These are phyloP conservation scores for Paramecium pentaurelia DNA, from an alignment of 73 alveolate genomes.

Conservation along the genomic window DNA sequence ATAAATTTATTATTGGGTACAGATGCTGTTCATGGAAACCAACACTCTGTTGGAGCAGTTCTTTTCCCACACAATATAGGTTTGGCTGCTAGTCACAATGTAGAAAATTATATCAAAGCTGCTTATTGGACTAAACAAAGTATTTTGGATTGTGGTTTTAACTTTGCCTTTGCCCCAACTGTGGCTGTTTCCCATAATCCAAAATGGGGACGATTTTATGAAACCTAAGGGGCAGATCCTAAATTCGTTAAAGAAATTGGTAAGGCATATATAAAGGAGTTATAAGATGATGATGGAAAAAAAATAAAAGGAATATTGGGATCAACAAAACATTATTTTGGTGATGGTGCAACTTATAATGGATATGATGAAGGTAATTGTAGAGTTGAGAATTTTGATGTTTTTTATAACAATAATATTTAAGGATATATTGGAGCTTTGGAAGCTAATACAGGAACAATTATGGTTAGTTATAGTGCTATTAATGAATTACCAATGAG, in stretches of 20 bases:
- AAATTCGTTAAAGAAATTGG: slow-evolving; percentile 31
- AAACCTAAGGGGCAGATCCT: slow-evolving; percentile 56
- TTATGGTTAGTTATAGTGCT: slow-evolving; percentile 64
- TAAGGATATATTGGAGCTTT: slow-evolving; percentile 59
- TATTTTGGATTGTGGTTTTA: slow-evolving; percentile 57
- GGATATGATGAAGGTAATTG: slow-evolving; percentile 63
- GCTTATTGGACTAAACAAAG: slow-evolving; percentile 37
- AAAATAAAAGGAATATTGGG: slow-evolving; percentile 50
- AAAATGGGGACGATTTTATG: slow-evolving; percentile 66
- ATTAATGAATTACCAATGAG: slow-evolving; percentile 63
- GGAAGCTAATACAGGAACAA: slow-evolving; percentile 58
- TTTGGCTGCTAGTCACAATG: slow-evolving; percentile 64
- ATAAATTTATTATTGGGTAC: slow-evolving; percentile 62
- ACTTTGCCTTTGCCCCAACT: slow-evolving; percentile 63
- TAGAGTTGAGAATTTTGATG: slow-evolving; percentile 29
- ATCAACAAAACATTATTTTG: slow-evolving; percentile 58
- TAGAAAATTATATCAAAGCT: neutral
- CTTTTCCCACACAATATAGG: slow-evolving; percentile 66
- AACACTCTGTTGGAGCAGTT: slow-evolving; percentile 60
- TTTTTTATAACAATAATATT: slow-evolving; percentile 39
- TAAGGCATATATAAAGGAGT: slow-evolving; percentile 14
- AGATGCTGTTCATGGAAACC: slow-evolving; percentile 69
- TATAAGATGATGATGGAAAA: slow-evolving; percentile 7
- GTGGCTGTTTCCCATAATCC: slow-evolving; percentile 66
- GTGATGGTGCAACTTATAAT: slow-evolving; percentile 63